Conservation (phyloP, 2,329 filamentous ascomycete species). For the Fusarium keratoplasticum region DNA sequence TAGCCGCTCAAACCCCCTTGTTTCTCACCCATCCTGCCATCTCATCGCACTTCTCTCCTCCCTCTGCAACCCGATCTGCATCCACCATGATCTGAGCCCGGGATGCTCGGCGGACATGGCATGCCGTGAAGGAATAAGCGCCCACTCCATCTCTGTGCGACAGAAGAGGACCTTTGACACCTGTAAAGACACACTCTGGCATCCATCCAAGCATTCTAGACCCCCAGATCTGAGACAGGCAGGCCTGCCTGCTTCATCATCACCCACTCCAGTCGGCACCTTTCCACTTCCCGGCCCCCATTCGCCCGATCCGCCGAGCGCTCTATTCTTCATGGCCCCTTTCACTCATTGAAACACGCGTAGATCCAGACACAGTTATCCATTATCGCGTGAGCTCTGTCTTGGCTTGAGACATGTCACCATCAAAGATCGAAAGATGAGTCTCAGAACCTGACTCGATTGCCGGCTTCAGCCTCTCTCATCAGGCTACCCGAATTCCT, state of each 20-base stretch:
- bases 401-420: conserved; percentile 18
- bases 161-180: neutral
- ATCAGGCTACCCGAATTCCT: neutral
- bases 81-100: neutral
- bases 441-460: neutral
- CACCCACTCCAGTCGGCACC: conserved; percentile 2
- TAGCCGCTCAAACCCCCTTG: neutral
- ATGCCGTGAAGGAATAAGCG: conserved; percentile 6
- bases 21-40: neutral
- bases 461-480: neutral
- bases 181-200: neutral
- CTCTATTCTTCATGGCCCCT: neutral
- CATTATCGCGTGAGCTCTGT: conserved; percentile 13
- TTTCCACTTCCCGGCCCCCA: conserved; percentile 5
- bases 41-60: neutral
- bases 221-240: neutral
- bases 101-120: neutral
- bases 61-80: conserved; percentile 2
- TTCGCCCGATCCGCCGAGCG: conserved; percentile 22
- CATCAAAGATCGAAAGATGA: conserved; percentile 23
- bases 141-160: neutral
- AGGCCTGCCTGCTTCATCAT: neutral
- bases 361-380: neutral
- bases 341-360: neutral
- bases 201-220: neutral